These are phyloP conservation scores for Teunomyces panamensis DNA, from an alignment of 805 yeast species.

Conservation along the genomic window DNA sequence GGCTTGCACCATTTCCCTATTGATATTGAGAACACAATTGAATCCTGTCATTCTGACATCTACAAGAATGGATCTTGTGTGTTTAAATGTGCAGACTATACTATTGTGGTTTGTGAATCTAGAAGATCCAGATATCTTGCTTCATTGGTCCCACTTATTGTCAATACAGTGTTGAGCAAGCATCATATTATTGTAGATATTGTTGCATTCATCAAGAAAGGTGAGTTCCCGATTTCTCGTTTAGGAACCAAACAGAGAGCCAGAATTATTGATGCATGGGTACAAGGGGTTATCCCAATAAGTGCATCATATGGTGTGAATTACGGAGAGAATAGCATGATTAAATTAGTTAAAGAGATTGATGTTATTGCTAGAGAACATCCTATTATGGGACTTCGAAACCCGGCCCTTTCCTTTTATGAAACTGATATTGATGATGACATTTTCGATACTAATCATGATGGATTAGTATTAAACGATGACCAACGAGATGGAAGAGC, in stretches of 20 bases:
- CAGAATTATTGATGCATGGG: conserved; percentile 56
- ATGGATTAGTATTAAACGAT: conserved; percentile 30
- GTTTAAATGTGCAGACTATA: conserved; percentile 78
- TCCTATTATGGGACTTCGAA: conserved; percentile 37
- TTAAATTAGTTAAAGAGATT: conserved; percentile 55
- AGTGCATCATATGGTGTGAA: conserved; percentile 49
- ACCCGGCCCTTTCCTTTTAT: conserved; percentile 43
- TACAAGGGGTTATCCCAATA: conserved; percentile 43
- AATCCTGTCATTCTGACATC: conserved; percentile 50
- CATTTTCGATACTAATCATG: conserved; percentile 29
- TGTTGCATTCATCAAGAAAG: conserved; percentile 70
- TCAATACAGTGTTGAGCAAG: conserved; percentile 70
- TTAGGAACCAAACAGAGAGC: conserved; percentile 77
- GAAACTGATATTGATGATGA: conserved; percentile 26
- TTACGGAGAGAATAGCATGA: conserved; percentile 64
- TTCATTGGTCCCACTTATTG: conserved; percentile 78
- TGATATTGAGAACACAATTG: conserved; percentile 64
- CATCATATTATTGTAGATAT: conserved; percentile 84
- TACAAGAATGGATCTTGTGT: conserved; percentile 61
- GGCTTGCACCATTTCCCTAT: conserved; percentile 89
- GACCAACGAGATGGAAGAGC: conserved; percentile 4
- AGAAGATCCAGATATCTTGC: conserved; percentile 52
- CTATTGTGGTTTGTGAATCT: conserved; percentile 71
- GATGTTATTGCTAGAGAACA: conserved; percentile 41
- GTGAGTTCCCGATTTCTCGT: conserved; percentile 65